Conservation (phyloP, 1,284 basidiomycete species). For the Takashimella koratensis region DNA sequence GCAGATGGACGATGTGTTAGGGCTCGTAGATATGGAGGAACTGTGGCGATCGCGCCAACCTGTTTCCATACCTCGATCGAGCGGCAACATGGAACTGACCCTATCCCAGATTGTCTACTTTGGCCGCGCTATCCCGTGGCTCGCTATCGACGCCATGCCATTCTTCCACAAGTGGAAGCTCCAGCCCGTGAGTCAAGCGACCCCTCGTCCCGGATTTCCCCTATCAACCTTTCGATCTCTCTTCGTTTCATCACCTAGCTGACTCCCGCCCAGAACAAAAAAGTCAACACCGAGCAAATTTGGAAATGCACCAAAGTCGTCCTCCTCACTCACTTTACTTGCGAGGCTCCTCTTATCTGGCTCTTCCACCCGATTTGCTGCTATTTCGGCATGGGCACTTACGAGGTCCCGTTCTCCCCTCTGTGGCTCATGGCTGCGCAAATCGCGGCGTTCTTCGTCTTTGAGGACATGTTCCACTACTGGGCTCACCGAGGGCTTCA, state of each 20-base stretch:
- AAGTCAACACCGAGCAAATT: conserved; percentile 76
- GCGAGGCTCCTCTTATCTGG: conserved; percentile 95
- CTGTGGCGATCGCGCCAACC: too few relatives aligned
- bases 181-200: conserved; percentile 58
- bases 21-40: too few relatives aligned
- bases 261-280: conserved; percentile 55
- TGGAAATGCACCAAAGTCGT: conserved; percentile 97
- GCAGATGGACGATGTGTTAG: too few relatives aligned
- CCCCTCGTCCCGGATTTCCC: neutral
- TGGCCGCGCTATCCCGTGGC: conserved; percentile 90
- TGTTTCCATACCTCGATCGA: too few relatives aligned
- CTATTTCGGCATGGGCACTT: conserved; percentile 82
- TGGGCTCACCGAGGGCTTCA: conserved; percentile 84
- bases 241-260: neutral
- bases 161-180: conserved; percentile 95
- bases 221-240: neutral
- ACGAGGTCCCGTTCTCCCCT: conserved; percentile 79
- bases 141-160: conserved; percentile 89
- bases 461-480: conserved; percentile 88
- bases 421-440: conserved; percentile 70
- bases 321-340: conserved; percentile 91
- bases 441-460: conserved; percentile 86
- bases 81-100: neutral
- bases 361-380: conserved; percentile 94
- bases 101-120: conserved; percentile 81